phyloP scores from a whole-genome alignment of 179 eudicot genomes.

The Amaranthus tricolor region DNA sequence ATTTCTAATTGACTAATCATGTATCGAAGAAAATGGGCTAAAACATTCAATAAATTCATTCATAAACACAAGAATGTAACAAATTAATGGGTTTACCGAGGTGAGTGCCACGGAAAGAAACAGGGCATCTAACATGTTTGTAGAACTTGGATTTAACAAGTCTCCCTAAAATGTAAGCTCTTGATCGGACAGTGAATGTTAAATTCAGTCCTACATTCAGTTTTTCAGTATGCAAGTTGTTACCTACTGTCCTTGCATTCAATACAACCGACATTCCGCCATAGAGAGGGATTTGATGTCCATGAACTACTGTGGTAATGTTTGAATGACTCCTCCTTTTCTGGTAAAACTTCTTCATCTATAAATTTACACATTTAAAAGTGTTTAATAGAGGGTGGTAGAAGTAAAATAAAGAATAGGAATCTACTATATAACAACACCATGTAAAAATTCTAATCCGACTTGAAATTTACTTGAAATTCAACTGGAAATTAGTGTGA shows the following conservation, averaged over 20 bases:
- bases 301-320: slow-evolving; percentile 38
- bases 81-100: slow-evolving; percentile 53
- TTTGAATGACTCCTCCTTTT: slow-evolving; percentile 53
- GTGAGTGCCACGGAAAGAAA: slow-evolving; percentile 41
- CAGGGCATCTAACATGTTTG: slow-evolving; percentile 43
- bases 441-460: no score
- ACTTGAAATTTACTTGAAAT: no score
- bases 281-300: slow-evolving; percentile 60
- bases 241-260: slow-evolving; percentile 21
- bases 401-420: background rate
- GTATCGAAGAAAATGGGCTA: background rate
- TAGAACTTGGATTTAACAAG: slow-evolving; percentile 72
- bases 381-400: background rate
- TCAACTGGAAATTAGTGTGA: no score
- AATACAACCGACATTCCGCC: slow-evolving; percentile 51
- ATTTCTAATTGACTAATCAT: background rate
- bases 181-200: slow-evolving; percentile 64
- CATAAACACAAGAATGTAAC: slow-evolving; percentile 33
- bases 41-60: slow-evolving; percentile 3
- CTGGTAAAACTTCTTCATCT: slow-evolving; percentile 72
- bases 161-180: slow-evolving; percentile 71
- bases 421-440: background rate
- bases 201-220: slow-evolving; percentile 57
- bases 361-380: background rate
- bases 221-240: slow-evolving; percentile 19